These are phyloP conservation scores for Botryotinia globosa DNA, from an alignment of 2,329 filamentous ascomycete species.

Conservation along the genomic window DNA sequence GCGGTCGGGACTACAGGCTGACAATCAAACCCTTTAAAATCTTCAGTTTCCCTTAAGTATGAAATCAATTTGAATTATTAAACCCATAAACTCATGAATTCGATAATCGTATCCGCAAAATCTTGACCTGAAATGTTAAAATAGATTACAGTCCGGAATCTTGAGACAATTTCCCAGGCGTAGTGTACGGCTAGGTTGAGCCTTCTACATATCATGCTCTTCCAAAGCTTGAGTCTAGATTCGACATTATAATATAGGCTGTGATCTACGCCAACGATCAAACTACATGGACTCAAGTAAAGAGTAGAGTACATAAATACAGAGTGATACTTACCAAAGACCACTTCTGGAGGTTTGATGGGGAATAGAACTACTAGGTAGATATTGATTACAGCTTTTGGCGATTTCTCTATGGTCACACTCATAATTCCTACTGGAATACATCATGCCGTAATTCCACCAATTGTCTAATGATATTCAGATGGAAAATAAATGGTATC, in stretches of 20 bases:
- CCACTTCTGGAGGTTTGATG: too few species aligned
- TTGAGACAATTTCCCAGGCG: rapidly evolving
- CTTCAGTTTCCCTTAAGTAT: neutral
- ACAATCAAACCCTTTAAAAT: neutral
- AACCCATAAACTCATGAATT: neutral
- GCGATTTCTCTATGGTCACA: too few species aligned
- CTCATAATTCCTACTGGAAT: too few species aligned
- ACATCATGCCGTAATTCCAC: too few species aligned
- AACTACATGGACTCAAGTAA: neutral
- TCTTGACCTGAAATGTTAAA: neutral
- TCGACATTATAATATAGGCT: neutral
- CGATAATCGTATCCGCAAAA: neutral
- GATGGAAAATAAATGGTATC: too few species aligned
- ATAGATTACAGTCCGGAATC: too few species aligned
- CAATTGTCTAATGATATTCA: too few species aligned
- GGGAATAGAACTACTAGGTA: neutral
- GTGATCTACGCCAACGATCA: neutral
- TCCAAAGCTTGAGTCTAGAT: neutral
- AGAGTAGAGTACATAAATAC: neutral
- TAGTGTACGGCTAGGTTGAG: too few species aligned
- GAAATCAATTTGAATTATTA: neutral
- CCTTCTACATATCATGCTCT: too few species aligned
- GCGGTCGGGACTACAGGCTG: neutral
- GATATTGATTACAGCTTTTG: too few species aligned
- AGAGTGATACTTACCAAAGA: too few species aligned